Conservation (phyloP, 1,284 basidiomycete genomes). For the Schizophyllum commune region DNA sequence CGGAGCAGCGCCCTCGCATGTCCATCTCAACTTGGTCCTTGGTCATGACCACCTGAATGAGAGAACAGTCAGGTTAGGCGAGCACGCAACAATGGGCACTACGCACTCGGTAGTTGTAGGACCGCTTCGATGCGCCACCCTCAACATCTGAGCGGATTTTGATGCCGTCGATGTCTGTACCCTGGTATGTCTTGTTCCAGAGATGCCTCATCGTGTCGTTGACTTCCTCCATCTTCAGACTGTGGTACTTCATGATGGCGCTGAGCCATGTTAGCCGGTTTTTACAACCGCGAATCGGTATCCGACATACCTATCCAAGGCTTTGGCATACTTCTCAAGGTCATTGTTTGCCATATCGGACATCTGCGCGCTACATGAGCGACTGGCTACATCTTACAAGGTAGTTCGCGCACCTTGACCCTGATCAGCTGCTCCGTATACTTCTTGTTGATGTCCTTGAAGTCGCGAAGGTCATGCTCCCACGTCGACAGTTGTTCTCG, state of each 20-base stretch:
- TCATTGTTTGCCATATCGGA: constrained; percentile 93
- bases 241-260: constrained; percentile 97
- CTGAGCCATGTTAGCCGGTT: constrained; percentile 32
- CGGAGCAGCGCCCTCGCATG: constrained; percentile 97
- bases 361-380: constrained; percentile 45
- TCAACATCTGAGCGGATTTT: constrained; percentile 93
- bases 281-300: background rate
- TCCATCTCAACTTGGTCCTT: constrained; percentile 99
- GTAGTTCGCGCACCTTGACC: constrained; percentile 67
- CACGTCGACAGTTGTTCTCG: constrained; percentile 61
- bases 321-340: constrained; percentile 95
- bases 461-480: constrained; percentile 77
- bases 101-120: constrained; percentile 96
- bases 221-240: constrained; percentile 99
- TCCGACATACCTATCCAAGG: constrained; percentile 78
- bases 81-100: constrained; percentile 4
- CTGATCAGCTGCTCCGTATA: constrained; percentile 90
- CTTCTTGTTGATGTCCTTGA: constrained; percentile 78
- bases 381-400: background rate
- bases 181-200: constrained; percentile 99
- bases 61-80: constrained; percentile 11
- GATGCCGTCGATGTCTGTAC: constrained; percentile 99
- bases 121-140: constrained; percentile 75
- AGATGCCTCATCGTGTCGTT: constrained; percentile 94
- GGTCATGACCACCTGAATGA: constrained; percentile 81